Evolutionary conservation across 352 stramenopile genomes (phyloP).

Genomic region (Pythium guiyangense): DNA sequence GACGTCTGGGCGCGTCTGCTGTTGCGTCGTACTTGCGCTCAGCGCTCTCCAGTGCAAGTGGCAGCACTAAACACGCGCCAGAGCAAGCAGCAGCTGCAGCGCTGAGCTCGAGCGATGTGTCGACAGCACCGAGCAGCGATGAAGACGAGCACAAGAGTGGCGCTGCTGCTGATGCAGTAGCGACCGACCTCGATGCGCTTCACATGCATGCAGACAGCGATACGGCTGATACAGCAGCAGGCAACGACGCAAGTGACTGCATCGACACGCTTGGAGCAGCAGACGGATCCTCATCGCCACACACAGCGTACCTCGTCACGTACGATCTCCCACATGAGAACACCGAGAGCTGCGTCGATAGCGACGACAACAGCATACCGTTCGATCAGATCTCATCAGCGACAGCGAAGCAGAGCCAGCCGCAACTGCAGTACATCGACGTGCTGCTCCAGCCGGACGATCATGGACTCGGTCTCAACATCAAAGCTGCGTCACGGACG

Average conservation of each 20-base stretch:
- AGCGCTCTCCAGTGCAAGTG: conserved; percentile 18
- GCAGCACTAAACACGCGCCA: conserved; percentile 3
- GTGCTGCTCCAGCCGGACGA: conserved; percentile 47
- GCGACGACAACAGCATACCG: conserved; percentile 3
- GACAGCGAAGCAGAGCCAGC: not conserved
- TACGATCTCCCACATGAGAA: conserved; percentile 7
- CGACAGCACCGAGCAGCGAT: too few species aligned
- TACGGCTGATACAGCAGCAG: too few species aligned
- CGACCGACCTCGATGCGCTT: too few species aligned
- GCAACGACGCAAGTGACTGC: not conserved
- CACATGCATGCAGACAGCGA: too few species aligned
- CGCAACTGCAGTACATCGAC: conserved; percentile 22
- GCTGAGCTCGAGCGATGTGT: not conserved
- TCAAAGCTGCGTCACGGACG: conserved; percentile 11
- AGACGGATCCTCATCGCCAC: not conserved
- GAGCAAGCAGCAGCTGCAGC: not conserved
- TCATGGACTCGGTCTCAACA: conserved; percentile 40
- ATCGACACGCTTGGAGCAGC: not conserved
- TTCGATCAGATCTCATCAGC: conserved; percentile 6
- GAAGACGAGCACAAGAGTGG: too few species aligned
- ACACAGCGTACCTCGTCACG: conserved; percentile 1
- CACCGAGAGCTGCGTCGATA: conserved; percentile 1
- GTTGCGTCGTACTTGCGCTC: conserved; percentile 42
- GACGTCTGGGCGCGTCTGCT: conserved; percentile 15
- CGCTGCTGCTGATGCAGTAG: too few species aligned